Evolutionary conservation across 768 basidiomycete genomes (phyloP).

Genomic region (Kwoniella dejecticola): DNA sequence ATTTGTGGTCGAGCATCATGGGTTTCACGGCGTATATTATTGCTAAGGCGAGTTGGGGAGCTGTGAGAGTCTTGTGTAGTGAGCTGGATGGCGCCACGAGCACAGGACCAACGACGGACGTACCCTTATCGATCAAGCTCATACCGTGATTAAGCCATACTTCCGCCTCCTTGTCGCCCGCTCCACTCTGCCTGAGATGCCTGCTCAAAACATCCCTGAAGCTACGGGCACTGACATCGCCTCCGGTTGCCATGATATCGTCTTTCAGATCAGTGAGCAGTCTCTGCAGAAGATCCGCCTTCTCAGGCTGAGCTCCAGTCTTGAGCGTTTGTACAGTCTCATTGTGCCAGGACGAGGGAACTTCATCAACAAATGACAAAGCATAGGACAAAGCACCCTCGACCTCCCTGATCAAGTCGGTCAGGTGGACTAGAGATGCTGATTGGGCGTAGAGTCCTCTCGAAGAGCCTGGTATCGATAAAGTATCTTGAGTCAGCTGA

Average conservation of each 20-base stretch:
- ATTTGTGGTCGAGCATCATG: slow-evolving; percentile 63
- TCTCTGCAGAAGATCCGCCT: slow-evolving; percentile 29
- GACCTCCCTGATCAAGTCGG: slow-evolving; percentile 43
- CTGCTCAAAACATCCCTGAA: slow-evolving; percentile 64
- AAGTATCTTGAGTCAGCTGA: slow-evolving; percentile 66
- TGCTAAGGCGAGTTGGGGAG: slow-evolving; percentile 69
- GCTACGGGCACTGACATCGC: slow-evolving; percentile 61
- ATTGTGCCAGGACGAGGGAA: slow-evolving; percentile 28
- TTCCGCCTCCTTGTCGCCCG: slow-evolving; percentile 69
- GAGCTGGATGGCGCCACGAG: not conserved
- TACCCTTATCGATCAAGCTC: slow-evolving; percentile 67
- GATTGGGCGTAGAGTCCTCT: slow-evolving; percentile 62
- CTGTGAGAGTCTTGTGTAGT: slow-evolving; percentile 57
- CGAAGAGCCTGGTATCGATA: slow-evolving; percentile 61
- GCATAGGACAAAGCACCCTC: slow-evolving; percentile 42
- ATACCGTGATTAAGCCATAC: slow-evolving; percentile 74
- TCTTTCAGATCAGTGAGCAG: slow-evolving; percentile 23
- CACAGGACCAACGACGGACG: too few relatives aligned
- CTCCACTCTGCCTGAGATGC: slow-evolving; percentile 63
- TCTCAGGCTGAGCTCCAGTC: not conserved
- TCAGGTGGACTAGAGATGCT: slow-evolving; percentile 57
- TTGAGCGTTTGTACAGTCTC: slow-evolving; percentile 21
- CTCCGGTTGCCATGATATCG: slow-evolving; percentile 11
- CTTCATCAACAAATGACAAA: slow-evolving; percentile 23
- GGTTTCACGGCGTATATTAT: slow-evolving; percentile 67